Evolutionary conservation across 257 asterid species (phyloP).

Genomic region (Solanum lycopersicoides): DNA sequence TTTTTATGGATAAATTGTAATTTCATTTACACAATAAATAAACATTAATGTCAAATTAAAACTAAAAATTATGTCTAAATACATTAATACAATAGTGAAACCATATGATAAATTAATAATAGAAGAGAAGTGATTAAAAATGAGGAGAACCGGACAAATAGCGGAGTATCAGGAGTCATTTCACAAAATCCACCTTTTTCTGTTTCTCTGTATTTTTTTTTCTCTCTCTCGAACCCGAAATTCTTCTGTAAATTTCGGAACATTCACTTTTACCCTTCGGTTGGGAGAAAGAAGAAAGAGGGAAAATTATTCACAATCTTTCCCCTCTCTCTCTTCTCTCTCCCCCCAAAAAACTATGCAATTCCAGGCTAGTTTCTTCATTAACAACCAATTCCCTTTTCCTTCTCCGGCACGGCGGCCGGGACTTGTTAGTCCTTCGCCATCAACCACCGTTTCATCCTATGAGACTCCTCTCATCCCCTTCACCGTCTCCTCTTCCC

Average conservation of each 20-base stretch:
- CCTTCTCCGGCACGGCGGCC: slow-evolving; percentile 12
- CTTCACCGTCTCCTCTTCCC: not conserved
- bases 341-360: slow-evolving; percentile 19
- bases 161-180: not conserved
- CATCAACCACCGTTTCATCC: slow-evolving; percentile 3
- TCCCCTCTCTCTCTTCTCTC: not conserved
- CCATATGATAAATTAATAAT: not conserved
- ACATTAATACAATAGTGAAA: not conserved
- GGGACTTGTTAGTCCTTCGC: not conserved
- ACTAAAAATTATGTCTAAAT: not conserved
- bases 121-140: not conserved
- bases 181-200: not conserved
- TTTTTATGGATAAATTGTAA: no score
- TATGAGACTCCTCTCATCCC: slow-evolving; percentile 29
- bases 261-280: not conserved
- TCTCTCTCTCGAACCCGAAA: not conserved
- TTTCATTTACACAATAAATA: no score
- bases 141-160: not conserved
- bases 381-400: not conserved
- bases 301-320: not conserved
- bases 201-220: not conserved
- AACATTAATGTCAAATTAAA: not conserved
- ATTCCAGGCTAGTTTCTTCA: slow-evolving; percentile 8
- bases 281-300: not conserved
- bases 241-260: not conserved